phyloP scores from a whole-genome alignment of 805 yeast species.

The Pichia manshurica region DNA sequence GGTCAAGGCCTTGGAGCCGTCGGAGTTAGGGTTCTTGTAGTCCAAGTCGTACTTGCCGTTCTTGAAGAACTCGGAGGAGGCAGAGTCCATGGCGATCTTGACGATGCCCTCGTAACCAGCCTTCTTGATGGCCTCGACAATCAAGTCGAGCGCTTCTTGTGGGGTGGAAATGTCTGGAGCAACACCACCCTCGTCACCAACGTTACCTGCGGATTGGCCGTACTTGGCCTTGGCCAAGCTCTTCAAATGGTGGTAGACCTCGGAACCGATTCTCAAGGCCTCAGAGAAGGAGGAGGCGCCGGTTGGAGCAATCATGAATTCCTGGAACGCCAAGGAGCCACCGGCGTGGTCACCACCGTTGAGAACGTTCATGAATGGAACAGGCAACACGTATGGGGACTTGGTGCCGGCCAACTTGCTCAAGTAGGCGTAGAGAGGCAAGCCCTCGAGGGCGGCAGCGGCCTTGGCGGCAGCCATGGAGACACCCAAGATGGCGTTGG shows the following conservation, averaged over 20 bases:
- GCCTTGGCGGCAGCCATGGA: slow-evolving; percentile 96
- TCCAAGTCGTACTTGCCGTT: slow-evolving; percentile 97
- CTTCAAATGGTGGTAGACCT: slow-evolving; percentile 96
- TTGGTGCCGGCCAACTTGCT: slow-evolving; percentile 72
- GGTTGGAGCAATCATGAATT: slow-evolving; percentile 97
- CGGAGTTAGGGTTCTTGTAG: slow-evolving; percentile 96
- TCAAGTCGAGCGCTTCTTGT: slow-evolving; percentile 94
- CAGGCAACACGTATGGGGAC: slow-evolving; percentile 90
- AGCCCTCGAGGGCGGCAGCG: slow-evolving; percentile 92
- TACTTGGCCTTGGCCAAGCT: slow-evolving; percentile 86
- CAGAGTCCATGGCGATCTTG: slow-evolving; percentile 90
- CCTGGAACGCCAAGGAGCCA: slow-evolving; percentile 98
- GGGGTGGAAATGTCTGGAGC: slow-evolving; percentile 96
- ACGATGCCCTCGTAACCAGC: slow-evolving; percentile 96
- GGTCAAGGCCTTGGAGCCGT: slow-evolving; percentile 82
- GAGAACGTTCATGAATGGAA: slow-evolving; percentile 97
- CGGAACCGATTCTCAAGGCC: slow-evolving; percentile 95
- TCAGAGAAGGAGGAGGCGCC: slow-evolving; percentile 88
- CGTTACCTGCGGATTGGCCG: slow-evolving; percentile 99
- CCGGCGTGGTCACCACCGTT: slow-evolving; percentile 99
- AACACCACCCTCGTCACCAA: slow-evolving; percentile 99
- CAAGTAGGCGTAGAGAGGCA: slow-evolving; percentile 91
- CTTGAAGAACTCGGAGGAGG: slow-evolving; percentile 96
- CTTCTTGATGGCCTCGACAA: slow-evolving; percentile 77
- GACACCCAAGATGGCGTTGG: slow-evolving; percentile 97